These are phyloP conservation scores for Fusarium haematococcum DNA, from an alignment of 2,329 filamentous ascomycete genomes.

Conservation along the genomic window DNA sequence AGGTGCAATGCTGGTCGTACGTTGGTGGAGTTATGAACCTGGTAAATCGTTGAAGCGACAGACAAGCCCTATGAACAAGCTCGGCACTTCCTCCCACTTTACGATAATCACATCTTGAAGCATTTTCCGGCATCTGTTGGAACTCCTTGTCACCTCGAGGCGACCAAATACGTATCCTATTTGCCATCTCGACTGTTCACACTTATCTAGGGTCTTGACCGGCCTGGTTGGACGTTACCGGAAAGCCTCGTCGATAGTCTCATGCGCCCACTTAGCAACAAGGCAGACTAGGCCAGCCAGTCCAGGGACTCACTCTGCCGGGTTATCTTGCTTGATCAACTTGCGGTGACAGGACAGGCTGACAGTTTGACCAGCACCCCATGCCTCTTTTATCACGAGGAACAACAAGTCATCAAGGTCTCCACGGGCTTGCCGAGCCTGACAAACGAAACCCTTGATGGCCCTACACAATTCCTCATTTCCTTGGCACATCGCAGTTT, in stretches of 20 bases:
- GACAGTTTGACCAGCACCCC: neutral
- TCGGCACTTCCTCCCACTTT: neutral
- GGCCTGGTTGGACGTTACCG: neutral
- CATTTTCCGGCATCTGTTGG: neutral
- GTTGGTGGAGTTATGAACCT: neutral
- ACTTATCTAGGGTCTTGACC: neutral
- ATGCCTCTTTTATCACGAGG: neutral
- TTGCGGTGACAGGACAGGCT: neutral
- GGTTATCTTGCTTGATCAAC: neutral
- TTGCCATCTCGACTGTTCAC: neutral
- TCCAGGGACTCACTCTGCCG: neutral
- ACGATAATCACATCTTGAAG: neutral
- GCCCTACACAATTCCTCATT: neutral
- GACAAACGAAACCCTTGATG: neutral
- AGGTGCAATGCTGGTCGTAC: neutral
- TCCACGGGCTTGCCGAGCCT: neutral
- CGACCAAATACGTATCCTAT: neutral
- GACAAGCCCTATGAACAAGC: neutral
- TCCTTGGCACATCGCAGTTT: neutral
- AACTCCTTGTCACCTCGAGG: neutral
- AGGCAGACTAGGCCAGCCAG: neutral
- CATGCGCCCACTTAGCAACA: neutral
- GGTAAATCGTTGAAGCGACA: neutral
- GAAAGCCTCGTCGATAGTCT: conserved; percentile 1
- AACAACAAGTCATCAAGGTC: neutral